Base-by-base conservation (phyloP, 2,329 filamentous ascomycete genomes). In the Parafenestella ontariensis region DNA sequence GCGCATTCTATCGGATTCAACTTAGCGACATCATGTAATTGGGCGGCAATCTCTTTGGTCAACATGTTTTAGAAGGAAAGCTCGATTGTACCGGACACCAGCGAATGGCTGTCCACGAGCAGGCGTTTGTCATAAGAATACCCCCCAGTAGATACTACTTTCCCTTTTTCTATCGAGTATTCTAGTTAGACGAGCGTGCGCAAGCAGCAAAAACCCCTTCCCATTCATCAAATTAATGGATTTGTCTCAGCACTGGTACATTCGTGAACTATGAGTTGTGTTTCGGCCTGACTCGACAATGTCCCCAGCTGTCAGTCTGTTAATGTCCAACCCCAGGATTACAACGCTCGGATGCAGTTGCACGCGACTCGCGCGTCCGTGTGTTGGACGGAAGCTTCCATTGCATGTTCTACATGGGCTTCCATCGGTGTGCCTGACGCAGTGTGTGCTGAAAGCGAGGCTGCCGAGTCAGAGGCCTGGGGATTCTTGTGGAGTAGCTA, bases 91-190 rank as follows among this genome's bases (percentile, higher is more conserved):
- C 43, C 9, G 43, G 53, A 57, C 33, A 53, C 64, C 58, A 65
- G 59, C 59, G 46, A 52, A 58, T 61, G 59, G 65, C 59, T 5
- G 20, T 50, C 33, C 48, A 39, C 49, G 62, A 63, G 64, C 64
- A 55, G 66, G 64, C 66, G 66, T 69, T 68, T 64, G 48, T 58
- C 45, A 45, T 39, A 59, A 60, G 28, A 67, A 68, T 68, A 68
- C 65, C 65, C 61, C n/a, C 59, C 47, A 47, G 58, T 56, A 57
- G 54, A 58, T 56, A 31, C 43, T 58, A 48, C 44, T 58, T 46
- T 49, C 48, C 23, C 46, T 17, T 46, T 41, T 52, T 42, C 44
- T 49, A 31, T 18, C n/a, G 21, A 42, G 3, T 21, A 41, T 28
- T n/a, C 21, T 5, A 42, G 23, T 23, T 42, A 42, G 40, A 42